Percentiles rank a stretch among this genome's conserved stretches.
Conservation (phyloP, 768 basidiomycete genomes). For the Tylopilus intermedius region DNA sequence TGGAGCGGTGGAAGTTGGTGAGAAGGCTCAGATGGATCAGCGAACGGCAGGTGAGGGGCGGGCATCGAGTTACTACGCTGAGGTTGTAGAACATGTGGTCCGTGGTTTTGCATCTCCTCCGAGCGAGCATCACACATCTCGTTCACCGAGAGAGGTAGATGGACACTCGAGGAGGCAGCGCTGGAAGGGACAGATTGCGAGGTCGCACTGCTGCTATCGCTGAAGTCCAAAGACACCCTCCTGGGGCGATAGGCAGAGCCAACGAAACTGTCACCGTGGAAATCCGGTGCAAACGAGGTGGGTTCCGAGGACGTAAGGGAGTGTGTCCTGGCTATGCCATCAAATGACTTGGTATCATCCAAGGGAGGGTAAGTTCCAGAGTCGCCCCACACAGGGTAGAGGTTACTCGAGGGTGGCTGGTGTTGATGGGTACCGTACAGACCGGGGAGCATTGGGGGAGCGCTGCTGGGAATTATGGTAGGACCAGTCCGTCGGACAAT, state of each 20-base stretch:
- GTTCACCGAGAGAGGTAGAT: constrained; percentile 39
- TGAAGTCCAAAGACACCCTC: constrained; percentile 34
- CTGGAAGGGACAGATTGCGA: constrained; percentile 48
- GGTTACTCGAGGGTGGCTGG: constrained; percentile 13
- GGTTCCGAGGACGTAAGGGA: constrained; percentile 22
- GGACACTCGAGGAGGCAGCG: constrained; percentile 48
- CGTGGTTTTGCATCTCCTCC: constrained; percentile 26
- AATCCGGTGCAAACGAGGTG: constrained; percentile 17
- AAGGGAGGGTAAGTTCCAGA: constrained; percentile 17
- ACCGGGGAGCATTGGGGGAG: constrained; percentile 6
- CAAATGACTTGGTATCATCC: constrained; percentile 29
- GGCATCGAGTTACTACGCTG: constrained; percentile 17
- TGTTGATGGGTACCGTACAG: constrained; percentile 20
- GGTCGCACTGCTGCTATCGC: constrained; percentile 41
- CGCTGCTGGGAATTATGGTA: constrained; percentile 4
- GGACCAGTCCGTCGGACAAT: constrained; percentile 33
- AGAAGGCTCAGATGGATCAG: constrained; percentile 1
- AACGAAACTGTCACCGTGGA: constrained; percentile 16
- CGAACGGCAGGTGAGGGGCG: constrained; percentile 12
- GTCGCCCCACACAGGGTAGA: constrained; percentile 28
- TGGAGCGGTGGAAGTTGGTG: constrained; percentile 10
- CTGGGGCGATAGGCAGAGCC: constrained; percentile 29
- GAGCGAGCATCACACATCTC: constrained; percentile 27
- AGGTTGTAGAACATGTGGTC: constrained; percentile 12
- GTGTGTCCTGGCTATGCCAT: constrained; percentile 15